Conservation (phyloP, 805 yeast species). For the Pichia thaimueangensis region DNA sequence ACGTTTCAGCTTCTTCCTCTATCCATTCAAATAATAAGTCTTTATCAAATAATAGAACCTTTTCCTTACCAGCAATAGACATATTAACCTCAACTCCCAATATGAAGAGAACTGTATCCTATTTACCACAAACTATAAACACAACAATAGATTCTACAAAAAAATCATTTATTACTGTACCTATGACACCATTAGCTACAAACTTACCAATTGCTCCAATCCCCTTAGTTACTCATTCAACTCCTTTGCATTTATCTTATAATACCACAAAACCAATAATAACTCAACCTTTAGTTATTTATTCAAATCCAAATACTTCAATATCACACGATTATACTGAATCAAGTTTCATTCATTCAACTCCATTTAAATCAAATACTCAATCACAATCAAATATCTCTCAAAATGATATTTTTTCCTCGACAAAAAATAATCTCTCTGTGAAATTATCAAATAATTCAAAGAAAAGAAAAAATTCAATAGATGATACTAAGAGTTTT, state of each 20-base stretch:
- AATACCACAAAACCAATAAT: no score
- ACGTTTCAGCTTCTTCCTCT: neutral
- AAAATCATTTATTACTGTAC: conserved; percentile 4
- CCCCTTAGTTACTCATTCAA: conserved; percentile 17
- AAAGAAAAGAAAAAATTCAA: conserved; percentile 16
- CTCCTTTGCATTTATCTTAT: conserved; percentile 12
- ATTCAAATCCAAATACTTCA: conserved; percentile 2
- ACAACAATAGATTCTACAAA: neutral
- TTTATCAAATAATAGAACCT: neutral
- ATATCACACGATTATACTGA: neutral
- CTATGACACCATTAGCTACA: conserved; percentile 19
- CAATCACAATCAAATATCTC: neutral
- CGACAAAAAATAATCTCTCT: neutral
- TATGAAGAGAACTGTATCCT: conserved; percentile 21
- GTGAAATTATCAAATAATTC: neutral
- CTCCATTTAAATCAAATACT: conserved; percentile 3
- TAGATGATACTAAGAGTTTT: conserved; percentile 37
- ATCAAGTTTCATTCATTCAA: conserved; percentile 5
- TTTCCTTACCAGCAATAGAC: conserved; percentile 22
- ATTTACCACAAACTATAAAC: neutral
- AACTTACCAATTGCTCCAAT: conserved; percentile 22
- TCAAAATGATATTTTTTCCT: neutral
- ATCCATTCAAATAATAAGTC: no score
- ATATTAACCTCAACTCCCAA: conserved; percentile 23
- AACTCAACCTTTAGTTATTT: no score